Base-by-base conservation (phyloP, 306 rosid species). In the Pterocarpus santalinus region DNA sequence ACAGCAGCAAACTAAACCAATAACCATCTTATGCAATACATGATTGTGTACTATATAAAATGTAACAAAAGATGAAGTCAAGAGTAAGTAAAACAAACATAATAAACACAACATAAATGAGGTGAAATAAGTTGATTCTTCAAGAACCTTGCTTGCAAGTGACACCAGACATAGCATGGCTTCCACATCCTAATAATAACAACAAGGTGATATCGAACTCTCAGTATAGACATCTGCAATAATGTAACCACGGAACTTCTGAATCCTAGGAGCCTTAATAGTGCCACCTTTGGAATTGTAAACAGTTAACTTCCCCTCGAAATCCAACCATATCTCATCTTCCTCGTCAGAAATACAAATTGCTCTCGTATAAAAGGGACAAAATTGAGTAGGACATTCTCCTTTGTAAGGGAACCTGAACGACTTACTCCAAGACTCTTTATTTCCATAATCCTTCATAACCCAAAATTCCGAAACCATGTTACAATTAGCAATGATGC, bases 171-270 rank as follows among this genome's bases (percentile, higher is more conserved):
- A 22, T 22, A 22, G 28, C 28, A 22, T 22, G 28, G 28, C 28
- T 22, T 22, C 28, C 28, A 22, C 28, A 52, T 36, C 47, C 57
- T 36, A 36, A 28, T 52, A 47, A 9, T 66, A 34, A 58, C 10
- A 62, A 36, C 81, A 67, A 63, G 89, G 89, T 53, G 83, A 83
- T 79, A 83, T 61, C 74, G 83, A 73, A 60, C 89, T 86, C 58
- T 86, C 83, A 5, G 72, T 39, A 55, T 80, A 76, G 69, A 77
- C 28, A 14, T 41, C 43, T 2, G 84, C 5, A 43, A 43, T 1
- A 5, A 43, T 8, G 47, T 30, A 39, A 8, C 34, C 8, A 3
- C 47, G 28, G 28, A 22, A 43, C 8, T 1, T 2, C 4, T 1
- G 51, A 10, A n/a, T 41, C 60, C 67, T 80, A 58, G 5, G 47